A percentile compares a stretch with the other conserved stretches of the same genome.
Evolutionary conservation across 2,329 filamentous ascomycete genomes (phyloP).

Genomic region (Dactylellina cionopaga): DNA sequence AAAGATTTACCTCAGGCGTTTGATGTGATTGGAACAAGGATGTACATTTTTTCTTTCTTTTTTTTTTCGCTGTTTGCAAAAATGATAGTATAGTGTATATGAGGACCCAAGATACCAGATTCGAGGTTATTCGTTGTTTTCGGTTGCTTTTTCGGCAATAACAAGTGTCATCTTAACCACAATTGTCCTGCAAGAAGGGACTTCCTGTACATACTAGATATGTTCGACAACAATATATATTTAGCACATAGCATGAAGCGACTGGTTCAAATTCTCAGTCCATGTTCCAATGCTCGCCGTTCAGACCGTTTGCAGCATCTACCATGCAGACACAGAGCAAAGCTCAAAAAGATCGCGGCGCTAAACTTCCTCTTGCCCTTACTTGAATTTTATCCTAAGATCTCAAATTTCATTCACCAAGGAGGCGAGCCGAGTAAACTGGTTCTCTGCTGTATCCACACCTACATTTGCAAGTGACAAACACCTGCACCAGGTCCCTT

Average conservation of each 20-base stretch:
- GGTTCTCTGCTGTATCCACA: constrained; percentile 17
- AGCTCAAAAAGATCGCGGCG: neutral
- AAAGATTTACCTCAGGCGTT: constrained; percentile 35
- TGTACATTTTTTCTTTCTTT: constrained; percentile 13
- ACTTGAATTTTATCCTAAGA: neutral
- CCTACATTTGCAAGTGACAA: neutral
- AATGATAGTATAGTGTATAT: constrained; percentile 42
- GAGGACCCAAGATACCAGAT: constrained; percentile 44
- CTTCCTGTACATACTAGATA: constrained; percentile 38
- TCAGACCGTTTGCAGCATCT: constrained; percentile 36
- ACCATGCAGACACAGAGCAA: constrained; percentile 5
- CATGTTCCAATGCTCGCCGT: neutral
- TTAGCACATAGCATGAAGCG: constrained; percentile 7
- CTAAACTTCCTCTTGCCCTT: constrained; percentile 27
- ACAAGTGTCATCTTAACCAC: constrained; percentile 15
- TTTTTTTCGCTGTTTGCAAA: constrained; percentile 31
- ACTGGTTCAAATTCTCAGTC: constrained; percentile 1
- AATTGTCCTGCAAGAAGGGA: neutral
- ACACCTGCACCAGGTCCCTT: constrained; percentile 25
- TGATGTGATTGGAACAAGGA: constrained; percentile 44
- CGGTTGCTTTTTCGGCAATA: constrained; percentile 17
- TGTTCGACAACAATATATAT: constrained; percentile 31
- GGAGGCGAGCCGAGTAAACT: constrained; percentile 16
- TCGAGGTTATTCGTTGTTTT: constrained; percentile 25
- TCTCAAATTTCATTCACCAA: neutral